phyloP scores from a whole-genome alignment of 176 grass and related monocot species.

The Carex parvula region DNA sequence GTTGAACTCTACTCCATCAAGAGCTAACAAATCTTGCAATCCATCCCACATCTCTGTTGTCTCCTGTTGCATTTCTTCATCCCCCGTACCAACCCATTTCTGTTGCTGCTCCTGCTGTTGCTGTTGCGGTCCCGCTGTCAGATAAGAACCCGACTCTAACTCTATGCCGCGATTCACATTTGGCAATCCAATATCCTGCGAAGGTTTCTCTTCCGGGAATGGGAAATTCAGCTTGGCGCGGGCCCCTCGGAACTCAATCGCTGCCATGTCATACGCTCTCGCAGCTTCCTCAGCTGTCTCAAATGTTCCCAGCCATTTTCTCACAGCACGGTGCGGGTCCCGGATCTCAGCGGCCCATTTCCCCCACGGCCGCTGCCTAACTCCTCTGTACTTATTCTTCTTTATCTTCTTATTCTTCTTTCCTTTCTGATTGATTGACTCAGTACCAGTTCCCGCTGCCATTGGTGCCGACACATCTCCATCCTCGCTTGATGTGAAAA shows the following conservation, averaged over 20 bases:
- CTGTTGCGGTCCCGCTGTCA: background rate
- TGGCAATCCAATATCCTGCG: background rate
- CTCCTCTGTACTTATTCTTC: conserved; percentile 86
- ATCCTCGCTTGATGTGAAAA: conserved; percentile 23
- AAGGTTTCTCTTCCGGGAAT: conserved; percentile 18
- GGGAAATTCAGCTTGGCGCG: conserved; percentile 90
- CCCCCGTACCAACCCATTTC: background rate
- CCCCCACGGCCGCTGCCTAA: conserved; percentile 84
- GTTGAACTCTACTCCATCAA: conserved; percentile 37
- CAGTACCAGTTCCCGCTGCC: background rate
- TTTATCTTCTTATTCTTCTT: conserved; percentile 41
- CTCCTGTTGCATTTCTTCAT: conserved; percentile 2
- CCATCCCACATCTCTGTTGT: conserved; percentile 51
- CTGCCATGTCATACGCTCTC: conserved; percentile 66
- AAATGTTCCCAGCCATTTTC: conserved; percentile 88
- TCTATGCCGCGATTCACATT: background rate
- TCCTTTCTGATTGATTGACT: background rate
- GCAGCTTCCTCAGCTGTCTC: conserved; percentile 77
- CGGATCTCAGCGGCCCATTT: conserved; percentile 99
- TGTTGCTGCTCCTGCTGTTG: background rate
- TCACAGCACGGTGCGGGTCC: conserved; percentile 65
- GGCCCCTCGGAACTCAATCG: conserved; percentile 81
- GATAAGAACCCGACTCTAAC: background rate
- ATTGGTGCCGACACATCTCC: background rate
- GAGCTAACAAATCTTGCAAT: conserved; percentile 51